Conservation (phyloP, 805 yeast genomes). For the Diddensiella caesifluorescens region DNA sequence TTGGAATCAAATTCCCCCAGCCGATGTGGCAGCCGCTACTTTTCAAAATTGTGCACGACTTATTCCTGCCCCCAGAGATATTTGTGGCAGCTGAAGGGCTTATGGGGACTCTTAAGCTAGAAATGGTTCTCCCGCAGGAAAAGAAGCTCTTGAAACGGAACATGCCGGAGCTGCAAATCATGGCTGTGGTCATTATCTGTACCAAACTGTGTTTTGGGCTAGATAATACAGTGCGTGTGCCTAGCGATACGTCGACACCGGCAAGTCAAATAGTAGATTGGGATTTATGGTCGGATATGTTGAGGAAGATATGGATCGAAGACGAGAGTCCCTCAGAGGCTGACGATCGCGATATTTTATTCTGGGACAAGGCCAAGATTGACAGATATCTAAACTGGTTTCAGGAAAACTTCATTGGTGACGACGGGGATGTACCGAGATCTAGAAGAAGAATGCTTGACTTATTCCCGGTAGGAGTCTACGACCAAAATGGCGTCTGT, state of each 20-base stretch:
- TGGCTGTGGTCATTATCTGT: conserved; percentile 14
- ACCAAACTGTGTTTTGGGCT: conserved; percentile 23
- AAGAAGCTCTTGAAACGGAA: not conserved
- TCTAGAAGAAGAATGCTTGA: conserved; percentile 16
- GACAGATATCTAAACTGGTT: conserved; percentile 50
- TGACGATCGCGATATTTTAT: conserved; percentile 35
- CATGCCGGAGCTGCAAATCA: conserved; percentile 14
- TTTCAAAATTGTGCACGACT: conserved; percentile 38
- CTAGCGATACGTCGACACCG: conserved; percentile 6
- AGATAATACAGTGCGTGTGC: conserved; percentile 20
- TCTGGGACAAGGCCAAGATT: conserved; percentile 46
- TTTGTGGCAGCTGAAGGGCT: conserved; percentile 25
- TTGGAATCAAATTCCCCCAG: conserved; percentile 11
- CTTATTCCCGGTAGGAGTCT: conserved; percentile 24
- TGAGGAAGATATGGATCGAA: conserved; percentile 26
- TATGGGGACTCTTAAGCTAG: conserved; percentile 3
- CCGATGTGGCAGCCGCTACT: conserved; percentile 38
- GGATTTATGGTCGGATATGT: conserved; percentile 33
- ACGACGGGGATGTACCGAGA: not conserved
- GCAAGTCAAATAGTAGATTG: conserved; percentile 22
- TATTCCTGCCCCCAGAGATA: conserved; percentile 48
- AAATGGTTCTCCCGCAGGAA: conserved; percentile 5
- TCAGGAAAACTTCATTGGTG: conserved; percentile 26
- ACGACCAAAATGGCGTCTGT: conserved; percentile 10
- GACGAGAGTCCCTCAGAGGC: conserved; percentile 25